phyloP scores from a whole-genome alignment of 306 rosid genomes.

The Quercus alba region DNA sequence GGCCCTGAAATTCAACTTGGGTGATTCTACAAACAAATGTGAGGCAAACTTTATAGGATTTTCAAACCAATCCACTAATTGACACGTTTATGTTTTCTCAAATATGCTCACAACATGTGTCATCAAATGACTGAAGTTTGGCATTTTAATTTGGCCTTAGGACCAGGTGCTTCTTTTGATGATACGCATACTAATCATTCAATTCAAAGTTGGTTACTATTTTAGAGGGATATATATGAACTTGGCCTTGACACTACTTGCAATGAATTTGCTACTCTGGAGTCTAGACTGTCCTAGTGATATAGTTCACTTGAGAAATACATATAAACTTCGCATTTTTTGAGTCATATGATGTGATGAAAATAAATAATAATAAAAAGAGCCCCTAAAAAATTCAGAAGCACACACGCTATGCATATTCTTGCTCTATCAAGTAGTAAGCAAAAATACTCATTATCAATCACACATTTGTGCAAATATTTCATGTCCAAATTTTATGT shows the following conservation, averaged over 20 bases:
- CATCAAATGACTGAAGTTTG: neutral
- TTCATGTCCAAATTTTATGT: too few species aligned
- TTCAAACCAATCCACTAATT: neutral
- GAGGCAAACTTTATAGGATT: constrained; percentile 9
- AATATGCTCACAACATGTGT: neutral
- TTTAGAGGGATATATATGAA: neutral
- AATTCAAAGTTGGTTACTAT: neutral
- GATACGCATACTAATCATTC: neutral
- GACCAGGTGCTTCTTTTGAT: neutral
- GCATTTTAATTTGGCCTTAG: neutral
- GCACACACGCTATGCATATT: too few species aligned
- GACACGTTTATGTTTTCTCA: constrained; percentile 1
- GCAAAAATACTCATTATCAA: too few species aligned
- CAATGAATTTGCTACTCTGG: too few species aligned
- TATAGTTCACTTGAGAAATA: too few species aligned
- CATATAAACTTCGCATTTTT: too few species aligned
- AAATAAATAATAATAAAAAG: too few species aligned
- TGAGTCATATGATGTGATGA: too few species aligned
- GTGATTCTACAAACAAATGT: neutral
- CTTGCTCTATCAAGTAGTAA: too few species aligned
- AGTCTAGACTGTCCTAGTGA: too few species aligned
- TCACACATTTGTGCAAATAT: too few species aligned
- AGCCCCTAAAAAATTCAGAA: too few species aligned
- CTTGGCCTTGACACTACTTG: neutral
- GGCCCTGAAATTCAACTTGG: neutral